Percentiles rank a stretch among this genome's conserved stretches.
Evolutionary conservation across 2,329 filamentous ascomycete species (phyloP).

Genomic region (Simplicillium aogashimaense): DNA sequence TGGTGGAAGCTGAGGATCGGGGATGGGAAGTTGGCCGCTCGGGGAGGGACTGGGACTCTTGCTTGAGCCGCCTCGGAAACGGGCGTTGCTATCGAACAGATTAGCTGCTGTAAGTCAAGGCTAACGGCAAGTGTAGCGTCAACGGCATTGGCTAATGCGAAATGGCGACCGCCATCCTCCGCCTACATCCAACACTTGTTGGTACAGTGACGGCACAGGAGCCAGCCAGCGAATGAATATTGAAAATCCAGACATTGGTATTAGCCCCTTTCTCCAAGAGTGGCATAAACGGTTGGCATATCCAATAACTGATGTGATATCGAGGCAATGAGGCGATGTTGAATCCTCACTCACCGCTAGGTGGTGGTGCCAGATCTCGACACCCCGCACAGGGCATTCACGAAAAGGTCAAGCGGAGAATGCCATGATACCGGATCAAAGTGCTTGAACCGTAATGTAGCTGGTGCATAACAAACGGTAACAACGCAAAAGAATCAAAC

Average conservation of each 20-base stretch:
- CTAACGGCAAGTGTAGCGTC: no score
- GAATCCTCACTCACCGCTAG: conserved; percentile 6
- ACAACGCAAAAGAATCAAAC: not conserved
- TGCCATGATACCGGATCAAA: not conserved
- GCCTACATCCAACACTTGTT: no score
- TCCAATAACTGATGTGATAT: no score
- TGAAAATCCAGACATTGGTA: no score
- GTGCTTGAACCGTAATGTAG: no score
- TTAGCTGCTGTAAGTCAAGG: not conserved
- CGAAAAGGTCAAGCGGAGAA: no score
- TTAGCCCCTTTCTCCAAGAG: no score
- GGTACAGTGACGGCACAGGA: no score
- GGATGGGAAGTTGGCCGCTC: conserved; percentile 37
- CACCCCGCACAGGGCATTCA: not conserved
- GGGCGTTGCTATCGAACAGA: conserved; percentile 36
- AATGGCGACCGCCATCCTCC: no score
- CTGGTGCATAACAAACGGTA: no score
- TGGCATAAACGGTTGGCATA: not conserved
- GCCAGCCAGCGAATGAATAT: not conserved
- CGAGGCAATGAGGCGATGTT: not conserved
- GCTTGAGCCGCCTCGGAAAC: conserved; percentile 45
- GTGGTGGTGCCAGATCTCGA: conserved; percentile 2
- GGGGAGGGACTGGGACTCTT: conserved; percentile 42
- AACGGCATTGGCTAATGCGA: no score
- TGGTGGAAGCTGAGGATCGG: conserved; percentile 33